Evolutionary conservation across 768 basidiomycete genomes (phyloP), one percentile per base, ranked within the genome.

Genomic region (Peribolospora baueri): DNA sequence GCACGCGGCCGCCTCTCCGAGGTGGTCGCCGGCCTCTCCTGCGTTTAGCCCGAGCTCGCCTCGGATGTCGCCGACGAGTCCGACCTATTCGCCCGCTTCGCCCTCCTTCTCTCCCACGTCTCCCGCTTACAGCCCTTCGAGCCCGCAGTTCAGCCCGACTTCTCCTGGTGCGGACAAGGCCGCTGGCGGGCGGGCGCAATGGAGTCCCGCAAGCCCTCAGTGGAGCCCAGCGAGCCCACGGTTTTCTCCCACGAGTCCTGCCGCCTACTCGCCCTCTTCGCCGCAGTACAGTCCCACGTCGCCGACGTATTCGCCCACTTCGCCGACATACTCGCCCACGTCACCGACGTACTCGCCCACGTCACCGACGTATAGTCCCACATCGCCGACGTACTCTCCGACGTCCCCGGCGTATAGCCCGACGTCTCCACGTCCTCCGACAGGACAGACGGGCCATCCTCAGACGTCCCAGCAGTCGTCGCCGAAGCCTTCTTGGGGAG

Each of bases 81-180:
- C 68, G 42, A 60, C 60, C n/a, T 67, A 62, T 53, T 57, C 56
- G 14, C 65, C 66, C 5, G 61, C 62, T 1, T 62, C 60, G 7
- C 61, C 62, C 3, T 50, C 45, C 10, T 59, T 56, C 54, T 43
- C 54, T 25, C 71, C 75, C 2, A 82, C 82, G 3, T 85, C 83
- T 0, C 85, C 85, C 1, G 81, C 80, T 0, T 90, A 87, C 68
- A 86, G 83, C 3, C 85, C 87, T 0, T 84, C 85, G 5, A 86
- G 84, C 5, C 84, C 84, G 8, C 78, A 76, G 2, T 77, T 85
- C 60, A 81, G 81, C 40, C 54, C 58, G 40, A 39, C 53, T 45
- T 60, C 58, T 42, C 54, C 38, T 50, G 57, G 10, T 46, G 46
- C 10, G 10, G 46, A 14, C 38, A 7, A 4, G 37, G 9, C n/a